These are phyloP conservation scores for Leptodermis oblonga DNA, from an alignment of 257 asterid species.

Conservation along the genomic window DNA sequence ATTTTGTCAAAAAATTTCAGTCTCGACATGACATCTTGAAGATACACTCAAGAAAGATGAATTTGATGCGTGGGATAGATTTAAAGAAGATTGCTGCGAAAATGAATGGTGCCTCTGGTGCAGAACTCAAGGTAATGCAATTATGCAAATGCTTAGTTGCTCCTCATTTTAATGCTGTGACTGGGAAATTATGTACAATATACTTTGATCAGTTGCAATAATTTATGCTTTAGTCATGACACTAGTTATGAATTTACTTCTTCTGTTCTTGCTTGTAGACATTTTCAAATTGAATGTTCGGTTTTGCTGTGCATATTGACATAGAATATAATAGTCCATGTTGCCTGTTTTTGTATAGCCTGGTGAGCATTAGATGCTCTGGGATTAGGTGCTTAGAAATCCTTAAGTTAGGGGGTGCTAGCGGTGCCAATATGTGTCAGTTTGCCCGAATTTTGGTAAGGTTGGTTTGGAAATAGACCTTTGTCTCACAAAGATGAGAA, in stretches of 20 bases:
- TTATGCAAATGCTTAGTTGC: constrained; percentile 16
- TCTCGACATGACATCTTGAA: constrained; percentile 81
- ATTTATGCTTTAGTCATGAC: background rate
- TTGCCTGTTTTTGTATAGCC: no score
- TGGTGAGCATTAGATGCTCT: no score
- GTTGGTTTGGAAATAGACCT: no score
- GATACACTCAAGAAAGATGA: constrained; percentile 88
- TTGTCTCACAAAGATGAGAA: no score
- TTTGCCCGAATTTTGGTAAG: no score
- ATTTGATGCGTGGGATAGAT: constrained; percentile 88
- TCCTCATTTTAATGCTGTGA: background rate
- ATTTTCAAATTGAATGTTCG: background rate
- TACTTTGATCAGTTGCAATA: background rate
- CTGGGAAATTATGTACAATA: background rate
- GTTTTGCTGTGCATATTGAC: background rate
- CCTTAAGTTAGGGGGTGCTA: no score
- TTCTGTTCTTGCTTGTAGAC: background rate
- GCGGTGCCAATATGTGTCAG: no score
- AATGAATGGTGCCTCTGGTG: constrained; percentile 95
- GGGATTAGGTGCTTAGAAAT: no score
- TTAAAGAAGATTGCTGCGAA: constrained; percentile 84
- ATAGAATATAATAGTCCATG: no score
- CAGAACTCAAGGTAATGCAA: constrained; percentile 72
- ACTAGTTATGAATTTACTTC: background rate
- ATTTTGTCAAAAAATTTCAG: constrained; percentile 26